These are phyloP conservation scores for Russula earlei DNA, from an alignment of 768 basidiomycete species.

Conservation along the genomic window DNA sequence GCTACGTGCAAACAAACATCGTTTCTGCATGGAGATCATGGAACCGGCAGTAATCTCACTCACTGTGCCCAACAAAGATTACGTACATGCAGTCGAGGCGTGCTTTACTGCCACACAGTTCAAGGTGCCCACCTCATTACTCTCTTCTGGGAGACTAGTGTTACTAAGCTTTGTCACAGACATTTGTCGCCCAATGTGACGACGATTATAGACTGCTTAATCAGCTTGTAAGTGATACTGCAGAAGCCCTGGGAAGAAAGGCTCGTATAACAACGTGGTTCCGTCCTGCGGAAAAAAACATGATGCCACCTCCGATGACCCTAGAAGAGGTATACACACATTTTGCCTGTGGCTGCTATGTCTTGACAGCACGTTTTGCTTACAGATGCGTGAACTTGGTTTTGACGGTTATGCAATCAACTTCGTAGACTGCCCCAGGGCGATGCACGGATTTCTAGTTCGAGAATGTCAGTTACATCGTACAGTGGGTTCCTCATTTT, in stretches of 20 bases:
- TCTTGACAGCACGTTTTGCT: background rate
- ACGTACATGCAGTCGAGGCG: conserved; percentile 62
- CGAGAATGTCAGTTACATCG: conserved; percentile 58
- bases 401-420: conserved; percentile 84
- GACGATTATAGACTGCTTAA: conserved; percentile 75
- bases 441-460: conserved; percentile 62
- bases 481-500: conserved; percentile 40
- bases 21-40: conserved; percentile 74
- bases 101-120: conserved; percentile 52
- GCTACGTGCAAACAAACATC: conserved; percentile 54
- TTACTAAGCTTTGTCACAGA: conserved; percentile 35
- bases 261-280: conserved; percentile 62
- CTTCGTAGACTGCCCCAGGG: conserved; percentile 66
- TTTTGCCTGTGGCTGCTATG: background rate
- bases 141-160: background rate
- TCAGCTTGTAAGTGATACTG: conserved; percentile 52
- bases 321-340: conserved; percentile 41
- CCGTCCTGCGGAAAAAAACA: conserved; percentile 32
- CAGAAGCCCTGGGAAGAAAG: conserved; percentile 41
- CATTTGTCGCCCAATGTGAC: conserved; percentile 74
- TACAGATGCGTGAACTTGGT: conserved; percentile 47
- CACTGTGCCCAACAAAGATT: conserved; percentile 53
- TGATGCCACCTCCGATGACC: conserved; percentile 46
- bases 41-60: conserved; percentile 76
- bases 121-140: conserved; percentile 37